Conservation (phyloP, 1,139 yeast genomes). For the Yamadazyma siamensis region DNA sequence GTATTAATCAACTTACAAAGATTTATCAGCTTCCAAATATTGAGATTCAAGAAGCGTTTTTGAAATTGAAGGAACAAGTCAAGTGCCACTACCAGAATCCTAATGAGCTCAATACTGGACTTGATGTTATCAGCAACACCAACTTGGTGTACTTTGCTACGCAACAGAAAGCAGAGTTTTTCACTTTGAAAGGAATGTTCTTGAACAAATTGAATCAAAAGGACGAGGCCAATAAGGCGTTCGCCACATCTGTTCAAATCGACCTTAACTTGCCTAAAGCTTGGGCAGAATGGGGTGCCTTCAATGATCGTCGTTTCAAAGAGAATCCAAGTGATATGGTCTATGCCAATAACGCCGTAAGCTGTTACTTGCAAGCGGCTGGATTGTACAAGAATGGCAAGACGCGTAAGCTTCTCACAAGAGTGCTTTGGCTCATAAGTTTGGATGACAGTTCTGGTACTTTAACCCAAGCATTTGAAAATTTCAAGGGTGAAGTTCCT, state of each 20-base stretch:
- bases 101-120: slow-evolving; percentile 85
- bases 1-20: slow-evolving; percentile 87
- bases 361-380: slow-evolving; percentile 96
- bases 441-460: slow-evolving; percentile 85
- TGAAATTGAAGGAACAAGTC: slow-evolving; percentile 94
- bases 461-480: slow-evolving; percentile 82
- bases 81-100: slow-evolving; percentile 92
- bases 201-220: slow-evolving; percentile 83
- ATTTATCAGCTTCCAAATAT: slow-evolving; percentile 95
- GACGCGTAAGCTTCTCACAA: slow-evolving; percentile 80
- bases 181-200: slow-evolving; percentile 96
- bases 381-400: slow-evolving; percentile 92
- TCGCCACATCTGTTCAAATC: slow-evolving; percentile 95
- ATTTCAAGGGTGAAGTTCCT: slow-evolving; percentile 93
- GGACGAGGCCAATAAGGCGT: slow-evolving; percentile 96
- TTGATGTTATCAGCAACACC: slow-evolving; percentile 95
- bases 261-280: slow-evolving; percentile 94
- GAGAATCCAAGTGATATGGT: slow-evolving; percentile 81
- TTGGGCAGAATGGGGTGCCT: slow-evolving; percentile 99
- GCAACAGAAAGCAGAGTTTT: slow-evolving; percentile 96
- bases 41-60: slow-evolving; percentile 96
- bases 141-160: slow-evolving; percentile 94
- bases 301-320: slow-evolving; percentile 84
- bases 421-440: slow-evolving; percentile 91
- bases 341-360: slow-evolving; percentile 89